Evolutionary conservation across 2,329 filamentous ascomycete genomes (phyloP), one percentile per base, ranked within the genome.

Genomic region (Aspergillus sp.): DNA sequence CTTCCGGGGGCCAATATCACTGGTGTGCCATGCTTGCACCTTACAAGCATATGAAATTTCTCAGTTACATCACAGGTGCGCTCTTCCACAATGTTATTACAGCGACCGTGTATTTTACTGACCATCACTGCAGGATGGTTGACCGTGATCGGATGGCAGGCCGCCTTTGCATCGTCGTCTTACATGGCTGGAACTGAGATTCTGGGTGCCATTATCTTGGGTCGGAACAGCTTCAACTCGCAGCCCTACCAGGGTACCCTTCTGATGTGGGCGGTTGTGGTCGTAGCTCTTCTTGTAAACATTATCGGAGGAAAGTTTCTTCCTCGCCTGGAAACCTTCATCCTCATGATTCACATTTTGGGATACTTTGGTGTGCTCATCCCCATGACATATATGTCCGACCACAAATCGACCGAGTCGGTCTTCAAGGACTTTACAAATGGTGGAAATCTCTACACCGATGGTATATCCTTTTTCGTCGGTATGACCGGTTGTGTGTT

Each of bases 351-450:
- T 3, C 83, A 85, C 57, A 71, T 84, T 15, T 67, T 81, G 15
- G 83, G 82, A 4, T 81, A 84, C 67, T 82, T 84, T 59, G 82
- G 77, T 0, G 80, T 84, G 55, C 68, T 84, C 8, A 79, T 83
- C n/a, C 75, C 79, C 0, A 69, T 84, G 3, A 73, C 77, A 62
- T 72, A 76, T 1, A 71, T 80, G 53, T 76, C 77, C 0, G 75
- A 78, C 1, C 71, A 73, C 10, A 75, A 77, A 48, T 58, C 59
- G 2, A 39, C 48, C 13, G 67, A 75, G 13, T 73, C 76, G 3
- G 78, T 83, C 0, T 82, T 84, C 59, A 78, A 78, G 3, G 70
- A 75, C 1, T 84, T 84, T 62, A 71, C 75, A 19, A 83, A 84
- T 58, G 59, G 68, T 15, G 81, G 81, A 0, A 71, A 69, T 3